Evolutionary conservation across 495 filamentous ascomycete species (phyloP), one percentile per base, ranked within the genome.

Genomic region (Hamigera avellanea): DNA sequence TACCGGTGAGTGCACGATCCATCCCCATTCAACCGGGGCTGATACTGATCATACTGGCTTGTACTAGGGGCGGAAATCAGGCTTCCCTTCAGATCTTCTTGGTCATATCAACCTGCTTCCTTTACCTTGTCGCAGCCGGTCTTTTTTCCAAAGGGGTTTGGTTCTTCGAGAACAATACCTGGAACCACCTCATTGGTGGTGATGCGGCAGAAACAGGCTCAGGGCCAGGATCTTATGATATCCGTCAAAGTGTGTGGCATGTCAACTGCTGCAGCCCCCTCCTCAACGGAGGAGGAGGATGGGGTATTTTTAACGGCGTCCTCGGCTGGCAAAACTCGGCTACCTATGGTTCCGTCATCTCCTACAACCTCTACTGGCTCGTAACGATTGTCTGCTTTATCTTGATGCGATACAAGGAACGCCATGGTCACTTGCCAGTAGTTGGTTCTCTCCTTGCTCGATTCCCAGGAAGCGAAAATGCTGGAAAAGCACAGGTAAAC

Each of bases 161-260:
- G 78, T 69, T 64, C 35, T 69, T 86, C 36, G 70, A 86, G 46
- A 32, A 30, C 9, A 28, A 41, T 36, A 14, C 19, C 10, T 85
- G 80, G 78, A 73, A 72, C 42, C 64, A 70, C 14, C 15, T 64
- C 14, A 62, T 76, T 27, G 82, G 83, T 13, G 70, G 73, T 7
- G 84, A 87, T 51, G 76, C 73, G 8, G 62, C 68, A 2, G 83
- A 86, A 49, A 55, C 68, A 3, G 84, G 84, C 2, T 48, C 68
- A 6, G 84, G 84, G 0, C 70, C 85, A 3, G 84, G 84, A 4
- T 86, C 80, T 1, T 91, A 91, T 57, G 78, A 91, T 51, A 84
- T 88, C 44, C 70, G 69, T 26, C 61, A 74, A 40, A 83, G 74
- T 35, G 84, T 89, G 6, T 89, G 84, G 84, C 84, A 91, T 47